Conservation (phyloP, 108 stramenopile genomes). For the Craspedostauros australis region DNA sequence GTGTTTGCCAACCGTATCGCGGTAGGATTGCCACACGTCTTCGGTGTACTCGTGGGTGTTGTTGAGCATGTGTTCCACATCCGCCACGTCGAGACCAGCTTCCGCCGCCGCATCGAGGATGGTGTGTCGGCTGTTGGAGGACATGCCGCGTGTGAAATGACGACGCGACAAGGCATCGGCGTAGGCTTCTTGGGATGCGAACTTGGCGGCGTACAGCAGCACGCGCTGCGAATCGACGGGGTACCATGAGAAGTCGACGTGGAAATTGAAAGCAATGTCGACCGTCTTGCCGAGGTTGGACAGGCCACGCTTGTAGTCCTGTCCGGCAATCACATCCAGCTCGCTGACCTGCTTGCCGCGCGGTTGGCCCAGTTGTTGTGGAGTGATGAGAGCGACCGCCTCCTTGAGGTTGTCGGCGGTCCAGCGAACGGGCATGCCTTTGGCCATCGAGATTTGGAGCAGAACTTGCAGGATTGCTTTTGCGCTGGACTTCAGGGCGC, state of each 20-base stretch:
- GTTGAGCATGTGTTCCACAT: neutral
- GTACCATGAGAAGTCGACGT: conserved; percentile 5
- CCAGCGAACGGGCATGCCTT: no score
- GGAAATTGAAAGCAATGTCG: conserved; percentile 1
- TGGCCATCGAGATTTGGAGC: no score
- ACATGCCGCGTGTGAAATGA: conserved; percentile 1
- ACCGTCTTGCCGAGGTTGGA: neutral
- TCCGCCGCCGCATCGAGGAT: conserved; percentile 1
- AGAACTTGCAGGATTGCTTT: no score
- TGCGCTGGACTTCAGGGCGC: no score
- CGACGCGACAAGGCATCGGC: conserved; percentile 1
- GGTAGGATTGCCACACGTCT: conserved; percentile 1
- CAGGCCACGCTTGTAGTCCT: neutral
- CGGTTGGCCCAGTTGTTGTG: neutral
- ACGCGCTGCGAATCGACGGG: conserved; percentile 1
- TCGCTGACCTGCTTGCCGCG: conserved; percentile 5
- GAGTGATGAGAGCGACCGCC: no score
- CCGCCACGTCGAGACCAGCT: neutral
- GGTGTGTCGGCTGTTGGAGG: neutral
- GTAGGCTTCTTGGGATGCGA: conserved; percentile 4
- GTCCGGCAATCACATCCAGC: neutral
- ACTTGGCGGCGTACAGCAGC: neutral
- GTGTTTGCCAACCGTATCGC: conserved; percentile 5
- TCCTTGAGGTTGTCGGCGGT: no score
- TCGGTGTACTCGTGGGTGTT: neutral